Conservation (phyloP, 352 stramenopile species). For the Pythium grandisporangium region DNA sequence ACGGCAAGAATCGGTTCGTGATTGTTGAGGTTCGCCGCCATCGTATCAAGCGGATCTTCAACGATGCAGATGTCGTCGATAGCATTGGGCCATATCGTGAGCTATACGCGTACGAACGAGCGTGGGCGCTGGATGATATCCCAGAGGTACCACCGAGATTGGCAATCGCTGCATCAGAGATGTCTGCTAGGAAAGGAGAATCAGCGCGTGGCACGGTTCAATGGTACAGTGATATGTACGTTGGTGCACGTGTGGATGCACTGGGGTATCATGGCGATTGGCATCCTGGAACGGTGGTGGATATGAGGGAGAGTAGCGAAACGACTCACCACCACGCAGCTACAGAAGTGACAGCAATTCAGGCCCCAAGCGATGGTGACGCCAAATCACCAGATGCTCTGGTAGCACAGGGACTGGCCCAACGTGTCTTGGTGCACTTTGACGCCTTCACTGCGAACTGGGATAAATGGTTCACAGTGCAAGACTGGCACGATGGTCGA, state of each 20-base stretch:
- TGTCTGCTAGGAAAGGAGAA: no score
- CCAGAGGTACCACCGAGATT: slow-evolving; percentile 21
- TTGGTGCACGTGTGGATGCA: slow-evolving; percentile 52
- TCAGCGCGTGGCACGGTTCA: no score
- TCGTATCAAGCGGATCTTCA: slow-evolving; percentile 69
- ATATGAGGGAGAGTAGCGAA: slow-evolving; percentile 25
- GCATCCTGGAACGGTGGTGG: slow-evolving; percentile 48
- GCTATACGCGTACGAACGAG: slow-evolving; percentile 57
- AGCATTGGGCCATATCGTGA: slow-evolving; percentile 24
- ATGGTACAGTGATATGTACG: slow-evolving; percentile 34
- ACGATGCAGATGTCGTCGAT: slow-evolving; percentile 47
- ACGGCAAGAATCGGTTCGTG: slow-evolving; percentile 45
- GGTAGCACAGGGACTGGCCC: not conserved
- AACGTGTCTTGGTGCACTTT: slow-evolving; percentile 54
- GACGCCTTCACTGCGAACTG: slow-evolving; percentile 62
- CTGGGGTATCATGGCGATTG: slow-evolving; percentile 46
- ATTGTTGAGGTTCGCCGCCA: slow-evolving; percentile 57
- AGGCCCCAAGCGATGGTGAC: slow-evolving; percentile 1
- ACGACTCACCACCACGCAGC: no score
- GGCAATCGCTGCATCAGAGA: not conserved
- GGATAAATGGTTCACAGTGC: slow-evolving; percentile 56
- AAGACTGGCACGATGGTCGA: slow-evolving; percentile 48
- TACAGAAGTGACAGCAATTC: no score
- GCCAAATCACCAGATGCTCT: not conserved
- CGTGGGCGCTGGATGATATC: slow-evolving; percentile 56